Evolutionary conservation across 768 basidiomycete genomes (phyloP).

Genomic region (Boletus sp.): DNA sequence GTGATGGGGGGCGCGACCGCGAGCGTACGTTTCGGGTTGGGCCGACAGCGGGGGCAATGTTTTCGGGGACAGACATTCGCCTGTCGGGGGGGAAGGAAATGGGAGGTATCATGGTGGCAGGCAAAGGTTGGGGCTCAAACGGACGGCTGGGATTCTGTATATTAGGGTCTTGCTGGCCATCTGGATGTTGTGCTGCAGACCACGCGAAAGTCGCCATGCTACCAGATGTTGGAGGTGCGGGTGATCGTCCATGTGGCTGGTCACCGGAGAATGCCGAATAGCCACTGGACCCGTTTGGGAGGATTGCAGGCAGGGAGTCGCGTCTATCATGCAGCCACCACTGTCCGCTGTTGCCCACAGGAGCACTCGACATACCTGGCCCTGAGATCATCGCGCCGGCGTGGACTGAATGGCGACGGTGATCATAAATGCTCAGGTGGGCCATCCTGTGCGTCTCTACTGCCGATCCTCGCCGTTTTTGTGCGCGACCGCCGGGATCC

Average conservation of each 20-base stretch:
- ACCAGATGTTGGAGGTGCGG: constrained; percentile 55
- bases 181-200: constrained; percentile 51
- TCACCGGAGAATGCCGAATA: constrained; percentile 62
- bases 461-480: constrained; percentile 82
- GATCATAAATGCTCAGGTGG: constrained; percentile 66
- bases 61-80: constrained; percentile 74
- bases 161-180: constrained; percentile 46
- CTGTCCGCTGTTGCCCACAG: constrained; percentile 30
- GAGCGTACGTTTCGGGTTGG: constrained; percentile 58
- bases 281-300: constrained; percentile 57
- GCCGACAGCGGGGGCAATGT: constrained; percentile 42
- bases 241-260: constrained; percentile 60
- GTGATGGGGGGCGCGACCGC: constrained; percentile 71
- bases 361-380: constrained; percentile 26
- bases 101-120: constrained; percentile 55
- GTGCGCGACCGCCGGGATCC: constrained; percentile 64
- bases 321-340: constrained; percentile 71
- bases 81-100: constrained; percentile 62
- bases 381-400: constrained; percentile 44
- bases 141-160: constrained; percentile 41
- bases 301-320: constrained; percentile 69
- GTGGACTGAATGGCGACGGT: constrained; percentile 77
- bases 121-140: constrained; percentile 48
- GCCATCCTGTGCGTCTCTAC: constrained; percentile 77
- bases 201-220: constrained; percentile 73